Evolutionary conservation across 2,329 filamentous ascomycete genomes (phyloP).

Genomic region (Pseudogymnoascus sp.): DNA sequence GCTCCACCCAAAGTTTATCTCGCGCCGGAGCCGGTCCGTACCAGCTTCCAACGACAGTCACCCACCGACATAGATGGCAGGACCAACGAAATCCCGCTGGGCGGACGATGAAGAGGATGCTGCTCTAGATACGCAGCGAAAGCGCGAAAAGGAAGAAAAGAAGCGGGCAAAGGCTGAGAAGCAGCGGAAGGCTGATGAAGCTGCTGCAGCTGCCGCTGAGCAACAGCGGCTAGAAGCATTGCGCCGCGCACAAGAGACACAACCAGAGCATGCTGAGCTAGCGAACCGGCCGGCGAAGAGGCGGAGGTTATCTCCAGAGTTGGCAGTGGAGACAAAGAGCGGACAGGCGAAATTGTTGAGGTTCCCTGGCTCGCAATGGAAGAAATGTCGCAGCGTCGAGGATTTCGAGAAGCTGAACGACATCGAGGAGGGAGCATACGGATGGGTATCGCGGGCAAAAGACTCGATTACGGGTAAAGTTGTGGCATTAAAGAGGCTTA

Average conservation of each 20-base stretch:
- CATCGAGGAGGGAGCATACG: constrained; percentile 96
- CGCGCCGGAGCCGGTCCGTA: neutral
- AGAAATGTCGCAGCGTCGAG: constrained; percentile 67
- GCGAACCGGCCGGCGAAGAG: constrained; percentile 54
- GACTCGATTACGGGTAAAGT: constrained; percentile 68
- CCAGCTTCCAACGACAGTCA: neutral
- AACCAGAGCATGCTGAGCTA: constrained; percentile 26
- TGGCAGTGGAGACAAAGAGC: constrained; percentile 27
- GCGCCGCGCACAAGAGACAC: constrained; percentile 23
- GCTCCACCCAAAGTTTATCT: constrained; percentile 7
- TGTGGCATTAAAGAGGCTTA: constrained; percentile 88
- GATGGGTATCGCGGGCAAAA: constrained; percentile 80
- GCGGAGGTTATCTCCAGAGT: constrained; percentile 41
- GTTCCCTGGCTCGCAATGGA: constrained; percentile 63
- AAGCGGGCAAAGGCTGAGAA: constrained; percentile 77
- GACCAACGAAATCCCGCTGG: constrained; percentile 62
- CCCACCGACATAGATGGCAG: neutral
- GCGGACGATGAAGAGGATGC: constrained; percentile 76
- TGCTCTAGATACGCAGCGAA: constrained; percentile 63
- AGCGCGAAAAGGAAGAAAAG: constrained; percentile 82
- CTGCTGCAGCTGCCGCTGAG: constrained; percentile 22
- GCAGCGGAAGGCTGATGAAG: constrained; percentile 57
- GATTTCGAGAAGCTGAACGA: constrained; percentile 90
- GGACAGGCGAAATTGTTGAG: constrained; percentile 55
- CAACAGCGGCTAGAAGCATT: constrained; percentile 18